phyloP scores from a whole-genome alignment of 495 filamentous ascomycete species.

The Sordaria brevicollis region DNA sequence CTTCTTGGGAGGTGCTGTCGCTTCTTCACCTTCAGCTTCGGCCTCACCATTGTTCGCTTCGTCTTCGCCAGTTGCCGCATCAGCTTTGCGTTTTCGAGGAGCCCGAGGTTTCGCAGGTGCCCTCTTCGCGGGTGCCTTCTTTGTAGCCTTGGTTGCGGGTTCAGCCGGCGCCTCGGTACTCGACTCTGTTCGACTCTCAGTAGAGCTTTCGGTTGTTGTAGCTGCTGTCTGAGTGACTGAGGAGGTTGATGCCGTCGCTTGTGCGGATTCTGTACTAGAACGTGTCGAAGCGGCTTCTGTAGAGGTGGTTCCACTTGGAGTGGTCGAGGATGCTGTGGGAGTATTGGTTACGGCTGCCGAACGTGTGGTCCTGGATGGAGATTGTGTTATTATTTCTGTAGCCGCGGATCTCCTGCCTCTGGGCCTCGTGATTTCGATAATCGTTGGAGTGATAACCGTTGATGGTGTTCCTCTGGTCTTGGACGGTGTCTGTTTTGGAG shows the following conservation, averaged over 20 bases:
- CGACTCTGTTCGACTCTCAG: neutral
- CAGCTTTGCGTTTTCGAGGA: slow-evolving; percentile 8
- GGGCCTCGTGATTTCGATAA: neutral
- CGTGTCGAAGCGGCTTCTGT: neutral
- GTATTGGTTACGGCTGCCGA: neutral
- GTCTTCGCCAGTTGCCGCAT: neutral
- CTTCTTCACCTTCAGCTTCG: neutral
- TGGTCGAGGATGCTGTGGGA: neutral
- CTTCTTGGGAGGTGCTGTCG: slow-evolving; percentile 5
- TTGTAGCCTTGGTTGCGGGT: neutral
- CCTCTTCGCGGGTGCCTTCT: neutral
- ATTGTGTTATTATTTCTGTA: neutral
- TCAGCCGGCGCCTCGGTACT: neutral
- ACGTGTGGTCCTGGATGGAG: neutral
- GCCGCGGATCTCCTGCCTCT: neutral
- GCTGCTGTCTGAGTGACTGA: neutral
- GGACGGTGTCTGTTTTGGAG: neutral
- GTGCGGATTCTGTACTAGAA: neutral
- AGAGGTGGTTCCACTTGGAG: neutral
- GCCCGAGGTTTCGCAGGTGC: neutral
- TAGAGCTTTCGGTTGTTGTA: neutral
- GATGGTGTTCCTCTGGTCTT: neutral
- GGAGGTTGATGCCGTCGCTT: neutral
- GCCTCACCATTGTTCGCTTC: neutral
- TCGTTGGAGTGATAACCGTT: neutral